A percentile compares a stretch with the other conserved stretches of the same genome.
These are phyloP conservation scores for Diutina siamensis DNA, from an alignment of 1,139 yeast species.

Conservation along the genomic window DNA sequence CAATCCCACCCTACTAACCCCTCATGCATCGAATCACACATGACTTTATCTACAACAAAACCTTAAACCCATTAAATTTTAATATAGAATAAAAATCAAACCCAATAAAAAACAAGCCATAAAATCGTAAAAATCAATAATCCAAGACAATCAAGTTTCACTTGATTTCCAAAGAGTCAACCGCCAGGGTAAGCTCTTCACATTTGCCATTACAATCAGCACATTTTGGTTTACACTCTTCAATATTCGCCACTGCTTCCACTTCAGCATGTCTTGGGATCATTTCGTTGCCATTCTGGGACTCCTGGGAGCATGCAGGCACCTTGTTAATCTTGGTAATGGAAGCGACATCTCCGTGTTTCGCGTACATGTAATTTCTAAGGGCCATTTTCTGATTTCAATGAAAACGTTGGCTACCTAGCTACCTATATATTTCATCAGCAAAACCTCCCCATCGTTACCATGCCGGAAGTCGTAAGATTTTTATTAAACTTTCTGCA, in stretches of 20 bases:
- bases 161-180: not conserved
- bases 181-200: not conserved
- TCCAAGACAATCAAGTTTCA: not conserved
- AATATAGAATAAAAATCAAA: not conserved
- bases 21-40: no score
- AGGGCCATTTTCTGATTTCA: slow-evolving; percentile 23
- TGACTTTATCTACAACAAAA: no score
- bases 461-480: slow-evolving; percentile 2
- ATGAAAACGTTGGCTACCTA: not conserved
- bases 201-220: not conserved
- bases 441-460: no score
- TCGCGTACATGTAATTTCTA: slow-evolving; percentile 32
- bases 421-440: not conserved
- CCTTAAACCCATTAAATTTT: not conserved
- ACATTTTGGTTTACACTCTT: slow-evolving; percentile 1
- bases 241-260: not conserved
- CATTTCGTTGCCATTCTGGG: not conserved
- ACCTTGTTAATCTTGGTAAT: slow-evolving; percentile 16
- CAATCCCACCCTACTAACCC: no score
- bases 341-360: slow-evolving; percentile 18
- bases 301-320: not conserved
- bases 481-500: not conserved
- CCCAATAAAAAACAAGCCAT: not conserved
- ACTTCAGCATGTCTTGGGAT: not conserved
- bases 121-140: not conserved